phyloP scores from a whole-genome alignment of 495 filamentous ascomycete genomes.

The Xylaria palmicola region DNA sequence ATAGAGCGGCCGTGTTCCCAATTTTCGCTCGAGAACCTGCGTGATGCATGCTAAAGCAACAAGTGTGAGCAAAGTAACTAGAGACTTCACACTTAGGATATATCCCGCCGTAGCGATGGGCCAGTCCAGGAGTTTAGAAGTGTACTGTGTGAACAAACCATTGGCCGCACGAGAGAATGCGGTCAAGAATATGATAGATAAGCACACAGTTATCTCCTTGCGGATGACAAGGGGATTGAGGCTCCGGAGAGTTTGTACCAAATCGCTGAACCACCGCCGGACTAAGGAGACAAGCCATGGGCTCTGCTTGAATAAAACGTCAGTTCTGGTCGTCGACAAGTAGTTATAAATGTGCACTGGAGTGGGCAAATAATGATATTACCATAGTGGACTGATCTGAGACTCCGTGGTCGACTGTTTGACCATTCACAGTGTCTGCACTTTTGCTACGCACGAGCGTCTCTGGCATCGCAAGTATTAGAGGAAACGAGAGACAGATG shows the following conservation, averaged over 20 bases:
- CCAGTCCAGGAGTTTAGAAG: conserved; percentile 5
- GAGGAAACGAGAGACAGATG: neutral
- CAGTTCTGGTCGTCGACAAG: neutral
- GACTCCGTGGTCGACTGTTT: neutral
- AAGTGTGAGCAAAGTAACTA: neutral
- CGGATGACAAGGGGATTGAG: neutral
- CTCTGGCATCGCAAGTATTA: conserved; percentile 5
- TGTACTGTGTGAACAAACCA: neutral
- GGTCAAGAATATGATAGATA: conserved; percentile 1
- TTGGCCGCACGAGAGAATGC: neutral
- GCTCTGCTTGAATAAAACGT: neutral
- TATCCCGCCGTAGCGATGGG: conserved; percentile 1
- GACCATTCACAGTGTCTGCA: neutral
- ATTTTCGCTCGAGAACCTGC: neutral
- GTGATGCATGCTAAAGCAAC: neutral
- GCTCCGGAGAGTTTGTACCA: neutral
- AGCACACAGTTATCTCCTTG: neutral
- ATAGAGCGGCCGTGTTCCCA: neutral
- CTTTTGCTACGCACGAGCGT: neutral
- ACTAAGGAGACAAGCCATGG: neutral
- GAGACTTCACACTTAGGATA: neutral
- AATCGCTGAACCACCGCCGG: neutral
- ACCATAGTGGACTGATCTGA: neutral
- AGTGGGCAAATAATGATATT: neutral
- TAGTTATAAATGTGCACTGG: no score